Evolutionary conservation across 345 rosid genomes (phyloP).

Genomic region (Leavenworthia alabamica): DNA sequence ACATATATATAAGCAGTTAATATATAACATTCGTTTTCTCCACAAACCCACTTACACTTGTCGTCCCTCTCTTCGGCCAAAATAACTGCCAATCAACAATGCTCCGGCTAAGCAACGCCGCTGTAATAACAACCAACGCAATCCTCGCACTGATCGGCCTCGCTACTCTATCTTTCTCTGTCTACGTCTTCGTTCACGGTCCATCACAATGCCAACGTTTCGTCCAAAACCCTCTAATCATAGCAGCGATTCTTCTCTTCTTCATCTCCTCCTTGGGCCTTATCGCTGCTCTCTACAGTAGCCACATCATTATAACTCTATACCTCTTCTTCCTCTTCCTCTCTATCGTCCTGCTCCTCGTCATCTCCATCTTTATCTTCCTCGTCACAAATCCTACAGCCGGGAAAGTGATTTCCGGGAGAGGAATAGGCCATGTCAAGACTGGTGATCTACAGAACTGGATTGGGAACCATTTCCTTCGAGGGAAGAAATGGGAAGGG

Average conservation of each 20-base stretch:
- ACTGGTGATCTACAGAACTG: constrained; percentile 19
- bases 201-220: constrained; percentile 29
- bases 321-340: constrained; percentile 29
- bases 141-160: constrained; percentile 28
- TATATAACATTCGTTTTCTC: constrained; percentile 4
- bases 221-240: constrained; percentile 29
- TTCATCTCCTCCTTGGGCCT: constrained; percentile 31
- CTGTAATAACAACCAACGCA: constrained; percentile 28
- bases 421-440: constrained; percentile 20
- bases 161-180: constrained; percentile 20
- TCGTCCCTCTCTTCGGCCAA: neutral
- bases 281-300: constrained; percentile 26
- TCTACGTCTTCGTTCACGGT: constrained; percentile 22
- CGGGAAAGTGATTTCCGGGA: constrained; percentile 27
- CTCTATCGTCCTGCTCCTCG: constrained; percentile 23
- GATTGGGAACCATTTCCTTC: constrained; percentile 22
- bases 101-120: constrained; percentile 33
- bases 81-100: constrained; percentile 12
- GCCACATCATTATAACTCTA: constrained; percentile 26
- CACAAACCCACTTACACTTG: neutral
- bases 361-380: constrained; percentile 24
- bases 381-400: constrained; percentile 26
- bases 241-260: constrained; percentile 24
- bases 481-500: constrained; percentile 33
- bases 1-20: neutral